phyloP scores from a whole-genome alignment of 805 yeast genomes.

The Lipomyces lipofer region DNA sequence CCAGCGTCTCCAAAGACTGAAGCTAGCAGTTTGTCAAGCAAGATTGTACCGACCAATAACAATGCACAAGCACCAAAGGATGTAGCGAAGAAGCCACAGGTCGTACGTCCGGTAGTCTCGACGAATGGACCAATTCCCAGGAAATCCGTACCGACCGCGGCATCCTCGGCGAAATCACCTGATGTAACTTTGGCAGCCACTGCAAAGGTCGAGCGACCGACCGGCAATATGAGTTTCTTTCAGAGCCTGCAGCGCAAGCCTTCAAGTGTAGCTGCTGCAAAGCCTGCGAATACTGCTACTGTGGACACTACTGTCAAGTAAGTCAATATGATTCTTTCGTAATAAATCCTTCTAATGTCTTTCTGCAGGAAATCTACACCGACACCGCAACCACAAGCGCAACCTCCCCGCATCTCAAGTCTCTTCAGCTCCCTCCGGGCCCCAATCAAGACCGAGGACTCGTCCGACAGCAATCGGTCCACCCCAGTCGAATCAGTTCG shows the following conservation, averaged over 20 bases:
- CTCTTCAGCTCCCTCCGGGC: slow-evolving; percentile 1
- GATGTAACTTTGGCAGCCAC: background rate
- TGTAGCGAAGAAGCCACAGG: slow-evolving; percentile 7
- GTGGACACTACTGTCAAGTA: slow-evolving; percentile 2
- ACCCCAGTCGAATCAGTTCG: slow-evolving; percentile 7
- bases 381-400: slow-evolving; percentile 7
- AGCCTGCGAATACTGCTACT: too few relatives aligned
- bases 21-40: background rate
- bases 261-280: background rate
- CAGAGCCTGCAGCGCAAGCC: slow-evolving; percentile 22
- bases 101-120: slow-evolving; percentile 2
- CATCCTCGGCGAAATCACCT: slow-evolving; percentile 3
- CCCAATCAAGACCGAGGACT: slow-evolving; percentile 7
- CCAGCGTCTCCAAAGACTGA: background rate
- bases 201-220: slow-evolving; percentile 5
- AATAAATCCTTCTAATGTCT: background rate
- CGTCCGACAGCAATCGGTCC: background rate
- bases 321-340: background rate
- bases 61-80: background rate
- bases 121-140: slow-evolving; percentile 17
- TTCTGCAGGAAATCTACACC: slow-evolving; percentile 8
- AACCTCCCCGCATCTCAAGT: slow-evolving; percentile 9
- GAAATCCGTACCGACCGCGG: background rate
- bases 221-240: slow-evolving; percentile 22
- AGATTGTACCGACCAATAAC: background rate